Evolutionary conservation across 352 stramenopile genomes (phyloP).

Genomic region (Blastocystis sp.): DNA sequence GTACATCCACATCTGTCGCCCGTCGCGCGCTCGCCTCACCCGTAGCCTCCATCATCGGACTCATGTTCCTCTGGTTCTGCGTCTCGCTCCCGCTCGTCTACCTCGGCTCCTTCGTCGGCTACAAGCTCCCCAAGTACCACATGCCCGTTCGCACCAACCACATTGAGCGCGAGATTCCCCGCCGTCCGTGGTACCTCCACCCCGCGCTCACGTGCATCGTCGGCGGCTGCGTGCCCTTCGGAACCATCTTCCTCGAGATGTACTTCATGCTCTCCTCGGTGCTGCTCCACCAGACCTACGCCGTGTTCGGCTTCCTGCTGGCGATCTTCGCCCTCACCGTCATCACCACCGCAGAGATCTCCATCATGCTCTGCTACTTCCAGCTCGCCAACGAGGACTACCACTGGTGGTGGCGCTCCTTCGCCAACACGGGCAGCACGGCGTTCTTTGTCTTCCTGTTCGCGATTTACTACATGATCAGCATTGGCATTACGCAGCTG

Average conservation of each 20-base stretch:
- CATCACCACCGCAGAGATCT: conserved; percentile 95
- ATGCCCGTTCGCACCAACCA: conserved; percentile 83
- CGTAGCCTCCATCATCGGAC: conserved; percentile 92
- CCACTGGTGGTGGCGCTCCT: conserved; percentile 91
- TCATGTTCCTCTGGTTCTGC: conserved; percentile 96
- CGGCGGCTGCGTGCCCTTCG: conserved; percentile 97
- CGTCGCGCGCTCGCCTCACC: conserved; percentile 86
- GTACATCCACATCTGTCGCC: conserved; percentile 65
- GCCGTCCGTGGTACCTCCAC: conserved; percentile 94
- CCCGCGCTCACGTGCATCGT: conserved; percentile 91
- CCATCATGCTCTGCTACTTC: conserved; percentile 99
- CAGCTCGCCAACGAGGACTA: conserved; percentile 99
- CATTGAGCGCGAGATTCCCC: conserved; percentile 81
- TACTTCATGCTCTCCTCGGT: conserved; percentile 99
- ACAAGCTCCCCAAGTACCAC: conserved; percentile 77
- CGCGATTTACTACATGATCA: conserved; percentile 97
- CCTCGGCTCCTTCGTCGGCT: conserved; percentile 94
- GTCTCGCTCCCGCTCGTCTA: conserved; percentile 97
- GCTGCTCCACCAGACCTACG: conserved; percentile 98
- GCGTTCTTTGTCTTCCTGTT: conserved; percentile 98
- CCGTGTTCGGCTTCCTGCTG: conserved; percentile 99
- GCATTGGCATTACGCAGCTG: conserved; percentile 93
- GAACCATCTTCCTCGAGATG: conserved; percentile 98
- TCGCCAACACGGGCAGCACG: conserved; percentile 91
- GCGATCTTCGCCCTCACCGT: conserved; percentile 95